phyloP scores from a whole-genome alignment of 106 monocot genomes.

The Cymbidium sinense region DNA sequence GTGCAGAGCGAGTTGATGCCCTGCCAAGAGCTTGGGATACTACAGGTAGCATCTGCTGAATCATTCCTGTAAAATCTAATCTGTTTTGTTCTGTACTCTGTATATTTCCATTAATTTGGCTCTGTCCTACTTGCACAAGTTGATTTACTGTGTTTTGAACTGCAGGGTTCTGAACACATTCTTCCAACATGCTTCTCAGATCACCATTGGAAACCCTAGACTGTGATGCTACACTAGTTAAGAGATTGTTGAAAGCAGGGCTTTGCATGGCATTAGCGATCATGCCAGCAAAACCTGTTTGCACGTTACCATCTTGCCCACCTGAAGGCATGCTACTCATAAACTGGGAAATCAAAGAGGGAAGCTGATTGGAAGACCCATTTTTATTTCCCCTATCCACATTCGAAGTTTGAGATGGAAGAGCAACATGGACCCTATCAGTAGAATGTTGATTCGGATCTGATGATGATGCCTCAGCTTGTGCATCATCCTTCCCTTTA shows the following conservation, averaged over 20 bases:
- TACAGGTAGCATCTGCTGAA: conserved; percentile 93
- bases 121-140: conserved; percentile 33
- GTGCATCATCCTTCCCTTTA: conserved; percentile 14
- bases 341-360: conserved; percentile 12
- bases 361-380: conserved; percentile 13
- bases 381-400: conserved; percentile 1
- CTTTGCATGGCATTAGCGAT: conserved; percentile 41
- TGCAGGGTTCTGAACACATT: conserved; percentile 36
- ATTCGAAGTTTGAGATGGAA: conserved; percentile 27
- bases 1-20: conserved; percentile 9
- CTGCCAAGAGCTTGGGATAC: conserved; percentile 70
- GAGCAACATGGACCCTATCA: background rate
- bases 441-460: conserved; percentile 18
- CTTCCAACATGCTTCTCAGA: conserved; percentile 47
- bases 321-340: conserved; percentile 17
- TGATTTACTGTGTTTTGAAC: conserved; percentile 34
- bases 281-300: conserved; percentile 38
- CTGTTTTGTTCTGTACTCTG: conserved; percentile 34
- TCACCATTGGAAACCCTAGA: conserved; percentile 40
- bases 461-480: conserved; percentile 4
- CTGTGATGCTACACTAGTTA: conserved; percentile 46
- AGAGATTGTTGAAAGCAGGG: conserved; percentile 41
- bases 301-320: conserved; percentile 12
- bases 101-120: conserved; percentile 21
- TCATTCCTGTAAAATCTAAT: conserved; percentile 58